phyloP scores from a whole-genome alignment of 1,284 basidiomycete genomes.

The Tremellales sp. region DNA sequence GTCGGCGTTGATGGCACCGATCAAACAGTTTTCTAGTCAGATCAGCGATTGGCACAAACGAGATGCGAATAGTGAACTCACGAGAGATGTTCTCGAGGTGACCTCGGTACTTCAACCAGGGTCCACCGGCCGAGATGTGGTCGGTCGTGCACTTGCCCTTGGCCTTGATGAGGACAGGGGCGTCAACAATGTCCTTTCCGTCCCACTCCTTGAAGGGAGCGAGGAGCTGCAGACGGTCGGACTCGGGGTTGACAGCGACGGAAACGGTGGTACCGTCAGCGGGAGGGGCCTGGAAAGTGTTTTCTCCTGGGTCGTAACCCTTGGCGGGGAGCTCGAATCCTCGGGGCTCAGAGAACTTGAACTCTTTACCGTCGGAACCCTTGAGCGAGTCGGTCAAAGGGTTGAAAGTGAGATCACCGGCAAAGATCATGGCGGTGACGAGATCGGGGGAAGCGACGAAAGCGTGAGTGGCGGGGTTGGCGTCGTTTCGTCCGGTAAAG shows the following conservation, averaged over 20 bases:
- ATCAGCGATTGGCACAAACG: slow-evolving; percentile 2
- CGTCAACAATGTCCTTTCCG: slow-evolving; percentile 82
- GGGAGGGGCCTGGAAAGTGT: slow-evolving; percentile 96
- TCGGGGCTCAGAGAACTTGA: slow-evolving; percentile 89
- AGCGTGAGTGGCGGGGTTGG: slow-evolving; percentile 97
- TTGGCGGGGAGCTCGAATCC: slow-evolving; percentile 76
- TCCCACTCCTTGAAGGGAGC: slow-evolving; percentile 89
- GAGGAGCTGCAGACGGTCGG: slow-evolving; percentile 92
- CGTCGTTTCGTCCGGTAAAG: slow-evolving; percentile 99
- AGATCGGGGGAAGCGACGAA: slow-evolving; percentile 98
- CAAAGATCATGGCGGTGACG: slow-evolving; percentile 96
- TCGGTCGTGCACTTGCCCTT: slow-evolving; percentile 92
- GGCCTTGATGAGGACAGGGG: slow-evolving; percentile 96
- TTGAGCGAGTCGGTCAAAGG: slow-evolving; percentile 86
- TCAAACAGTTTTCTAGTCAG: slow-evolving; percentile 89
- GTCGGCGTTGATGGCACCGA: slow-evolving; percentile 93
- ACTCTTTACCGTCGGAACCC: slow-evolving; percentile 89
- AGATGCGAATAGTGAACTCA: slow-evolving; percentile 41
- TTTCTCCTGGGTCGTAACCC: slow-evolving; percentile 93
- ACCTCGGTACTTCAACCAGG: slow-evolving; percentile 99
- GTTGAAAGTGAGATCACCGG: slow-evolving; percentile 93
- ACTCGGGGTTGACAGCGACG: slow-evolving; percentile 82
- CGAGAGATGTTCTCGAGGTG: slow-evolving; percentile 98
- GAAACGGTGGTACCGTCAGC: slow-evolving; percentile 73
- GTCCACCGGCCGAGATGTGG: slow-evolving; percentile 66